These are phyloP conservation scores for Sphaerosporella brunnea DNA, from an alignment of 495 filamentous ascomycete species.

Conservation along the genomic window DNA sequence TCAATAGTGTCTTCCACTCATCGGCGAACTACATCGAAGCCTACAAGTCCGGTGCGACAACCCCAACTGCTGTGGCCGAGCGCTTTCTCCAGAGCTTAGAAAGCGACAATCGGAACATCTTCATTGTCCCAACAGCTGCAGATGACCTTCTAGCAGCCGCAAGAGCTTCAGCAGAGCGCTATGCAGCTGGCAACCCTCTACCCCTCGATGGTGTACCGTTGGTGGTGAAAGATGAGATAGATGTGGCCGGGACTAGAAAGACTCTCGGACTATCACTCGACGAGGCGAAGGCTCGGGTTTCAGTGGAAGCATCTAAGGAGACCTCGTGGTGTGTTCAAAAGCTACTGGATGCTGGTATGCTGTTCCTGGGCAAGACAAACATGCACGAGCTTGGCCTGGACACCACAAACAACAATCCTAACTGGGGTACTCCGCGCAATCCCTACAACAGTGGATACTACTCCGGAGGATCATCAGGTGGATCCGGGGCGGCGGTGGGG, in stretches of 20 bases:
- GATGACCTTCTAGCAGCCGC: conserved; percentile 50
- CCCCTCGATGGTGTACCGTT: conserved; percentile 73
- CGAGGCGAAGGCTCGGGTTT: conserved; percentile 31
- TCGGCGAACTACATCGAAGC: conserved; percentile 58
- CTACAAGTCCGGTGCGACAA: conserved; percentile 49
- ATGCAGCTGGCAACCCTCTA: conserved; percentile 42
- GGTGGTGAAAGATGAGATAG: conserved; percentile 72
- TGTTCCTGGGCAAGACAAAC: conserved; percentile 68
- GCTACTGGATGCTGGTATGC: conserved; percentile 58
- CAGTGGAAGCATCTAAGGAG: conserved; percentile 29
- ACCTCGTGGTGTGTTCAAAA: conserved; percentile 61
- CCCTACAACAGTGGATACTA: conserved; percentile 68
- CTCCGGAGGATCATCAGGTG: conserved; percentile 75
- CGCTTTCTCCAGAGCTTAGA: conserved; percentile 51
- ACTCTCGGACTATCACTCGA: conserved; percentile 38
- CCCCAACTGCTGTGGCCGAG: conserved; percentile 52
- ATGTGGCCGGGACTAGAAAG: conserved; percentile 55
- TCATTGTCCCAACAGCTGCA: conserved; percentile 45
- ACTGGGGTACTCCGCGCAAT: conserved; percentile 64
- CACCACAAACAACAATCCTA: conserved; percentile 69
- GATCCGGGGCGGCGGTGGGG: conserved; percentile 59
- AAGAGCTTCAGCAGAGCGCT: conserved; percentile 31
- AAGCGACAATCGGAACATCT: conserved; percentile 46
- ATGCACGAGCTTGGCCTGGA: conserved; percentile 88
- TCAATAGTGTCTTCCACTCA: conserved; percentile 41